Base-by-base conservation (phyloP, 768 basidiomycete genomes). In the Trametes sanguinea region DNA sequence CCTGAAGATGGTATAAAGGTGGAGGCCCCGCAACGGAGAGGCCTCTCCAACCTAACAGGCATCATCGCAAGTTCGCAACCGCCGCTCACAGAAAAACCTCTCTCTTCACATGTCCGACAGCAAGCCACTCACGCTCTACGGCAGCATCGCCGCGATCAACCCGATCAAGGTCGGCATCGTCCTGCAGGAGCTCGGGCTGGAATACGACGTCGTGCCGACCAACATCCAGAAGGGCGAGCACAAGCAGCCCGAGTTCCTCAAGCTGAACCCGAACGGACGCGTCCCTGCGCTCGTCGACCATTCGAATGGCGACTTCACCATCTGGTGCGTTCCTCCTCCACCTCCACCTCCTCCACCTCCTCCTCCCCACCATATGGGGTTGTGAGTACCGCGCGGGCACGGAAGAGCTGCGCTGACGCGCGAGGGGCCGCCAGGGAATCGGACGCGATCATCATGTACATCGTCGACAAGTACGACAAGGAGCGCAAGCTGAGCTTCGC, bases 391-490 rank as follows among this genome's bases (percentile, higher is more conserved):
- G n/a, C n/a, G n/a, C n/a, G n/a, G n/a, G n/a, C n/a, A n/a, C n/a
- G n/a, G 22, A 22, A 22, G 22, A 22, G 22, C 22, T 22, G 22
- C 1, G 22, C 22, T 22, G 22, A 22, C 1, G 22, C 22, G 22
- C 1, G 22, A 22, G 22, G 1, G 22, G 22, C 6, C 13, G 7
- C 39, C 1, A 69, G 68, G 66, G 76, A 76, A 62, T 69, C 72
- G 17, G 74, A 73, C 51, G 79, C 79, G 51, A 78, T 81, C 62
- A 57, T 80, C 44, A 61, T 76, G 7, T 81, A 79, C 69, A 69
- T 82, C 40, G 70, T 69, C 16, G 76, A 78, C 62, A 70, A 73
- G 53, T 81, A 80, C 66, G 82, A 83, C 68, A 66, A 59, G 17
- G 77, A 79, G 27, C 66, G 72, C 71, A 77, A 76, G 69, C 39